These are phyloP conservation scores for Eucalyptus lansdowneana DNA, from an alignment of 345 rosid species.

Conservation along the genomic window DNA sequence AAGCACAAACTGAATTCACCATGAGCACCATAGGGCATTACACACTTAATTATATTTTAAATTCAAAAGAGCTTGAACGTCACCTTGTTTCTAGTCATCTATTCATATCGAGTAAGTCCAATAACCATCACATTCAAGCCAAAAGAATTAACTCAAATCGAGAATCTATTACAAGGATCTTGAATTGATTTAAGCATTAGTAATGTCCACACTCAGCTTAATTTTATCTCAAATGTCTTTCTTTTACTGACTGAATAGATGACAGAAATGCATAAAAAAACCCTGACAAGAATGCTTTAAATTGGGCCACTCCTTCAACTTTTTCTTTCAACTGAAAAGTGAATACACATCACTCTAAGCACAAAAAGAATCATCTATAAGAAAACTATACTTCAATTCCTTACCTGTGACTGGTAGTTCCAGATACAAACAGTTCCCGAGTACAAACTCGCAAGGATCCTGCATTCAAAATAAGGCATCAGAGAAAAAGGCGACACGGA, in stretches of 20 bases:
- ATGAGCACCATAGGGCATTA: background rate
- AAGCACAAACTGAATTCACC: background rate
- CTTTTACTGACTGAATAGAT: background rate
- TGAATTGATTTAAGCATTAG: background rate
- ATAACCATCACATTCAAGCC: background rate
- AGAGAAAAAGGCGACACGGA: background rate
- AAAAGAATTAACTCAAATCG: background rate
- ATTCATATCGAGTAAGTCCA: background rate
- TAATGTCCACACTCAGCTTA: background rate
- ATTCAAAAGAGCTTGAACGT: background rate
- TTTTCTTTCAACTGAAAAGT: background rate
- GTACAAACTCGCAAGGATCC: conserved; percentile 16
- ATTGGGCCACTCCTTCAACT: background rate
- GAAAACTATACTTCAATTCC: background rate
- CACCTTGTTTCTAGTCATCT: background rate
- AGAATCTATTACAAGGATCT: background rate
- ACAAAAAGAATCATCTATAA: background rate
- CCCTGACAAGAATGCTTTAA: background rate
- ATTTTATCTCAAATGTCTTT: background rate
- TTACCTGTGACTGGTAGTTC: conserved; percentile 25
- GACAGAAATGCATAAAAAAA: background rate
- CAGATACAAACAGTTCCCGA: conserved; percentile 20
- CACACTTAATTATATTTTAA: background rate
- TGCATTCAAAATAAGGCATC: background rate
- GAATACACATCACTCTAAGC: background rate